These are phyloP conservation scores for Chlorophyllum brunneum DNA, from an alignment of 768 basidiomycete genomes.

Conservation along the genomic window DNA sequence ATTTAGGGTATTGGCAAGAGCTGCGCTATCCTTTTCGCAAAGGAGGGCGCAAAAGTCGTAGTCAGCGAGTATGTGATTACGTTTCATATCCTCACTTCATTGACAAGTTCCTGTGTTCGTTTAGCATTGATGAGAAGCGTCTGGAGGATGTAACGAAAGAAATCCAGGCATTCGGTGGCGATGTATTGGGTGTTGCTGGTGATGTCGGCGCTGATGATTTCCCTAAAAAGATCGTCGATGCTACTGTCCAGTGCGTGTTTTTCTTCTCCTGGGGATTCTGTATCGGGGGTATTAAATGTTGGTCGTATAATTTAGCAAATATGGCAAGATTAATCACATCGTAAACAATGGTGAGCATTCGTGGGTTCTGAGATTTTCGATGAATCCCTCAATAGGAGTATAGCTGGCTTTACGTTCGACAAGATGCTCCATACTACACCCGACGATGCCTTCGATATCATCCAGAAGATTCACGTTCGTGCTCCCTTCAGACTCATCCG, in stretches of 20 bases:
- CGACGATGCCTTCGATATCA: conserved; percentile 79
- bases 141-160: conserved; percentile 65
- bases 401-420: conserved; percentile 77
- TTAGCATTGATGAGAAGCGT: conserved; percentile 71
- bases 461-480: conserved; percentile 80
- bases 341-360: conserved; percentile 66
- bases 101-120: background rate
- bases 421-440: conserved; percentile 87
- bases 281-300: background rate
- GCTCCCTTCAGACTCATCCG: conserved; percentile 84
- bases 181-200: conserved; percentile 70
- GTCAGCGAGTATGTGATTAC: conserved; percentile 62
- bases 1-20: conserved; percentile 74
- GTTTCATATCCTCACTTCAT: background rate
- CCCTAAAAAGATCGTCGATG: conserved; percentile 72
- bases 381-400: background rate
- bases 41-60: conserved; percentile 85
- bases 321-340: conserved; percentile 84
- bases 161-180: conserved; percentile 69
- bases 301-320: conserved; percentile 43
- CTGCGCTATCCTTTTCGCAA: conserved; percentile 72
- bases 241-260: conserved; percentile 64
- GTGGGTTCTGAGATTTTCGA: background rate
- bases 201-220: conserved; percentile 84
- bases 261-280: background rate